These are phyloP conservation scores for Acrocalymma vagum DNA, from an alignment of 2,329 filamentous ascomycete genomes.

Conservation along the genomic window DNA sequence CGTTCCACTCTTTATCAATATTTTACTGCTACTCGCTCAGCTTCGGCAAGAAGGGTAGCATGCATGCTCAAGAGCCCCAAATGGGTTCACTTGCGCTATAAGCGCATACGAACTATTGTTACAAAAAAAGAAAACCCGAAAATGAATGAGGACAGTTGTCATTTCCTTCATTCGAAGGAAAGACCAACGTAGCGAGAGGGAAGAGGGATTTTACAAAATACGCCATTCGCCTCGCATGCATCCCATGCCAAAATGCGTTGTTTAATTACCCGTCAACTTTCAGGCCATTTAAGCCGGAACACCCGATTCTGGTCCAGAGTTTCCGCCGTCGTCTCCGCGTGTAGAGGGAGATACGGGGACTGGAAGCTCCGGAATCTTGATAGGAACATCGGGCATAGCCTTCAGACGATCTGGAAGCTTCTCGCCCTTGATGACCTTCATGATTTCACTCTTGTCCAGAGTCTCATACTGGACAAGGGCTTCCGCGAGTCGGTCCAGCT, in stretches of 20 bases:
- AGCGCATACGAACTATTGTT: background rate
- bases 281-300: slow-evolving; percentile 28
- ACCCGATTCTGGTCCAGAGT: slow-evolving; percentile 20
- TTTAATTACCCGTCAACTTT: slow-evolving; percentile 1
- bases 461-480: slow-evolving; percentile 96
- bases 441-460: slow-evolving; percentile 85
- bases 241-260: slow-evolving; percentile 6
- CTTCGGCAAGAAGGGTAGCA: background rate
- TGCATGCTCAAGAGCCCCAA: background rate
- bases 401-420: slow-evolving; percentile 75
- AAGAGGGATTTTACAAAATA: slow-evolving; percentile 3
- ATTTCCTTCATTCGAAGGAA: background rate
- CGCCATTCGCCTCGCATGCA: slow-evolving; percentile 6
- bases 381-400: slow-evolving; percentile 64
- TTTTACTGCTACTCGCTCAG: slow-evolving; percentile 1
- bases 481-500: slow-evolving; percentile 86
- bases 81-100: background rate
- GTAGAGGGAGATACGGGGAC: slow-evolving; percentile 26
- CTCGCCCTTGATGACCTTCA: slow-evolving; percentile 88
- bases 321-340: slow-evolving; percentile 20
- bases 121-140: background rate
- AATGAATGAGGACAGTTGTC: background rate
- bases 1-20: too few species aligned
- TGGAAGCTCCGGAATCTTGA: slow-evolving; percentile 70
- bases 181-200: background rate